Conservation (phyloP, 257 asterid genomes). For the Capsicum rhomboideum region DNA sequence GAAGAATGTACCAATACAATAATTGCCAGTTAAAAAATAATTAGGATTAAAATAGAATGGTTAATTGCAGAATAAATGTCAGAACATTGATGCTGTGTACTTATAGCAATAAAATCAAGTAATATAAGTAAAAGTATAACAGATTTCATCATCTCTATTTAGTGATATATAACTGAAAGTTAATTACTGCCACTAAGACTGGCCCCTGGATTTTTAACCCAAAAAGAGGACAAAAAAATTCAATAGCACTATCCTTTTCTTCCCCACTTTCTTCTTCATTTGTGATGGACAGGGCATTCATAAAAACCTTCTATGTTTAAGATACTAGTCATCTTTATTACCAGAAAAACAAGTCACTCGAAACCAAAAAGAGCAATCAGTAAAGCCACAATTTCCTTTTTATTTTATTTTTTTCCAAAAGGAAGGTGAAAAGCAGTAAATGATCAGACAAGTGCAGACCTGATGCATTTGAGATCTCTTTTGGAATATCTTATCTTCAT, state of each 20-base stretch:
- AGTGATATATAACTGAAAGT: not conserved
- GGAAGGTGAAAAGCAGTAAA: not conserved
- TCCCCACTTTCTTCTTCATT: not conserved
- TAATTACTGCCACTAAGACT: not conserved
- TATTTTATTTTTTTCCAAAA: not conserved
- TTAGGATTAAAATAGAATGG: not conserved
- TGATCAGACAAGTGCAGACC: constrained; percentile 26
- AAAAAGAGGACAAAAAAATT: not conserved
- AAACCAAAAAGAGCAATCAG: not conserved
- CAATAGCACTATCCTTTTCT: not conserved
- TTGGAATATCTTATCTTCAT: constrained; percentile 49
- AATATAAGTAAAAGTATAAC: not conserved
- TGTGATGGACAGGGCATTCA: not conserved
- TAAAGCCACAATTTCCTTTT: not conserved
- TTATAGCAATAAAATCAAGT: not conserved
- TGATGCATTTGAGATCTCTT: constrained; percentile 80
- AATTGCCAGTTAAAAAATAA: not conserved
- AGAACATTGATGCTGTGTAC: not conserved
- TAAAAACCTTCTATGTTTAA: not conserved
- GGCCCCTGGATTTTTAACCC: not conserved
- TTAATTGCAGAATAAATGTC: not conserved
- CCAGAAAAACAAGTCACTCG: not conserved
- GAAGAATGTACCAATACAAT: not conserved
- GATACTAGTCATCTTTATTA: not conserved
- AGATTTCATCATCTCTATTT: not conserved